Evolutionary conservation across 2,329 filamentous ascomycete genomes (phyloP).

Genomic region (Lachnellula suecica): DNA sequence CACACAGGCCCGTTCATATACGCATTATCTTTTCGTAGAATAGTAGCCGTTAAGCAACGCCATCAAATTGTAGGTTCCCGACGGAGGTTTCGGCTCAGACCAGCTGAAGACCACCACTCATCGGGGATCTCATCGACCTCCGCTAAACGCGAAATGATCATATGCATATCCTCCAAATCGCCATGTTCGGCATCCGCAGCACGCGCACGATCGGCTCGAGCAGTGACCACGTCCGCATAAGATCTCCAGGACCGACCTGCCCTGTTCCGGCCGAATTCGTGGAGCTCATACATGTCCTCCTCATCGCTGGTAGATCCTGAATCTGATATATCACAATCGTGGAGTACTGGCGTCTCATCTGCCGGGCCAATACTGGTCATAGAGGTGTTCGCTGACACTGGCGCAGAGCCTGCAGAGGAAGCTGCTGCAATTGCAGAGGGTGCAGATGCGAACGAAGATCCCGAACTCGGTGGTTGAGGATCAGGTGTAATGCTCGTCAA

Average conservation of each 20-base stretch:
- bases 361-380: conserved; percentile 25
- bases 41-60: not conserved
- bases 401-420: conserved; percentile 22
- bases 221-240: conserved; percentile 27
- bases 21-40: conserved; percentile 1
- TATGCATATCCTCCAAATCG: conserved; percentile 63
- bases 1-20: not conserved
- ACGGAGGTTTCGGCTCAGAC: conserved; percentile 59
- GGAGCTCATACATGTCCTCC: conserved; percentile 33
- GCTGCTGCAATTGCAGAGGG: conserved; percentile 27
- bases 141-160: conserved; percentile 69
- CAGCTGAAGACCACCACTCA: conserved; percentile 76
- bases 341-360: conserved; percentile 15
- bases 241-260: conserved; percentile 21
- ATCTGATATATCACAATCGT: conserved; percentile 31
- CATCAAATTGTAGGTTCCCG: conserved; percentile 35
- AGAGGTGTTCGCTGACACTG: conserved; percentile 26
- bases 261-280: conserved; percentile 4
- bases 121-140: conserved; percentile 75
- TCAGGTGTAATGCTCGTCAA: conserved; percentile 79
- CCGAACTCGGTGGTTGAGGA: conserved; percentile 73
- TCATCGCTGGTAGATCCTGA: conserved; percentile 26
- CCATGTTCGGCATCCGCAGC: conserved; percentile 25
- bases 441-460: conserved; percentile 69
- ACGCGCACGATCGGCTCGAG: conserved; percentile 29